These are phyloP conservation scores for Nitzschia sp. DNA, from an alignment of 108 stramenopile species.

Conservation along the genomic window DNA sequence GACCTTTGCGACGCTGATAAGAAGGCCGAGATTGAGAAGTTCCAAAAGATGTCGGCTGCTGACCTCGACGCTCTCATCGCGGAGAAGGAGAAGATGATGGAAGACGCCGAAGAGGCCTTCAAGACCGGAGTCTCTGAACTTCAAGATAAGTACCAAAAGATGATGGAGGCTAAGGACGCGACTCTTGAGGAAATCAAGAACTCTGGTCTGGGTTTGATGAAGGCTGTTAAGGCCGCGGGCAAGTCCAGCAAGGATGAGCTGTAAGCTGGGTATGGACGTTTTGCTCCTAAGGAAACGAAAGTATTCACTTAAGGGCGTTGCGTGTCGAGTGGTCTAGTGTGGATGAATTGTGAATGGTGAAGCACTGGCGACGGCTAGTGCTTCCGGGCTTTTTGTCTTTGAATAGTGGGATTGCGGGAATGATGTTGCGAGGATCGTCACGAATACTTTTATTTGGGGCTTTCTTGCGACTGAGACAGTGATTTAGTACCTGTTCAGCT, in stretches of 20 bases:
- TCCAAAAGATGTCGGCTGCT: slow-evolving; percentile 51
- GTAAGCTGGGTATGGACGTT: slow-evolving; percentile 27
- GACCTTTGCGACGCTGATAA: slow-evolving; percentile 78
- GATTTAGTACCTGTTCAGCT: slow-evolving; percentile 30
- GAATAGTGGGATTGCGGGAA: slow-evolving; percentile 20
- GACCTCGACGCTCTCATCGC: slow-evolving; percentile 62
- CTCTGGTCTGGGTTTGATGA: slow-evolving; percentile 86
- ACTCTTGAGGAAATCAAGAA: slow-evolving; percentile 77
- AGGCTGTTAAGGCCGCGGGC: slow-evolving; percentile 74
- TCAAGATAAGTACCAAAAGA: slow-evolving; percentile 65
- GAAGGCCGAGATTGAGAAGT: slow-evolving; percentile 83
- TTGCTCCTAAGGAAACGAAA: neutral
- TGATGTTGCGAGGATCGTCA: slow-evolving; percentile 24
- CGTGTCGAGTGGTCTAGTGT: neutral
- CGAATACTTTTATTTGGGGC: slow-evolving; percentile 3
- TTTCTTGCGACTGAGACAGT: slow-evolving; percentile 23
- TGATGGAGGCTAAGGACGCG: slow-evolving; percentile 71
- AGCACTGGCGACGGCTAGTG: slow-evolving; percentile 22
- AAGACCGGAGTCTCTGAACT: slow-evolving; percentile 69
- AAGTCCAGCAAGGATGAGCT: slow-evolving; percentile 59
- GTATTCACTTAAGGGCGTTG: neutral
- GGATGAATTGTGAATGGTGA: slow-evolving; percentile 5
- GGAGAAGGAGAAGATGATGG: slow-evolving; percentile 67
- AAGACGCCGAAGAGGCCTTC: slow-evolving; percentile 68
- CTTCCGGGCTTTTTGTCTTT: slow-evolving; percentile 1